phyloP scores from a whole-genome alignment of 805 yeast species.

The Candida multigemmis region DNA sequence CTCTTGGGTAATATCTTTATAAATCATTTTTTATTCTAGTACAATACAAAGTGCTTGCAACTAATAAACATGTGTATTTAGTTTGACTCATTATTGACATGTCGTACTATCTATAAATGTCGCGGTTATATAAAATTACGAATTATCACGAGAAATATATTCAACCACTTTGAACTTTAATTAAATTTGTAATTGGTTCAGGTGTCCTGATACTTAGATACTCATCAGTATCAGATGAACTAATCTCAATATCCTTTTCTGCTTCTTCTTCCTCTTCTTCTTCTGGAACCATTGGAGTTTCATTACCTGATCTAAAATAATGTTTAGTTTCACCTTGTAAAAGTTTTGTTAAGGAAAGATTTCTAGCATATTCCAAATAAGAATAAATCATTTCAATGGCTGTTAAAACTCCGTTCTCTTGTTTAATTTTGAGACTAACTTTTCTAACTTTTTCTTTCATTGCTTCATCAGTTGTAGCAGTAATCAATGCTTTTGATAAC shows the following conservation, averaged over 20 bases:
- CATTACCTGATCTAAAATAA: constrained; percentile 13
- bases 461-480: constrained; percentile 56
- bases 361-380: constrained; percentile 69
- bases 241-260: no score
- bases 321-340: no score
- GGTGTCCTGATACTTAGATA: no score
- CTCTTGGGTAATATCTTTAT: constrained; percentile 31
- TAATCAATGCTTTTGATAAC: constrained; percentile 59
- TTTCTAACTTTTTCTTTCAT: constrained; percentile 59
- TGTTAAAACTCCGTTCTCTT: constrained; percentile 71
- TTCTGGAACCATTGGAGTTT: no score
- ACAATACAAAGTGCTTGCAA: constrained; percentile 10
- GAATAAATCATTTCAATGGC: constrained; percentile 77
- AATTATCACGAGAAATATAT: no score
- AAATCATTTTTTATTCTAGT: constrained; percentile 10
- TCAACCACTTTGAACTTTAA: no score
- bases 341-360: constrained; percentile 38
- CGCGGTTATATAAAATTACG: no score
- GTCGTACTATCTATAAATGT: no score
- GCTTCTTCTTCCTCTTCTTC: constrained; percentile 5
- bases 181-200: no score
- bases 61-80: constrained; percentile 8
- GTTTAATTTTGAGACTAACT: constrained; percentile 52
- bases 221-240: no score
- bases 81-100: no score